These are phyloP conservation scores for Aspergillus biplanus DNA, from an alignment of 495 filamentous ascomycete genomes.

Conservation along the genomic window DNA sequence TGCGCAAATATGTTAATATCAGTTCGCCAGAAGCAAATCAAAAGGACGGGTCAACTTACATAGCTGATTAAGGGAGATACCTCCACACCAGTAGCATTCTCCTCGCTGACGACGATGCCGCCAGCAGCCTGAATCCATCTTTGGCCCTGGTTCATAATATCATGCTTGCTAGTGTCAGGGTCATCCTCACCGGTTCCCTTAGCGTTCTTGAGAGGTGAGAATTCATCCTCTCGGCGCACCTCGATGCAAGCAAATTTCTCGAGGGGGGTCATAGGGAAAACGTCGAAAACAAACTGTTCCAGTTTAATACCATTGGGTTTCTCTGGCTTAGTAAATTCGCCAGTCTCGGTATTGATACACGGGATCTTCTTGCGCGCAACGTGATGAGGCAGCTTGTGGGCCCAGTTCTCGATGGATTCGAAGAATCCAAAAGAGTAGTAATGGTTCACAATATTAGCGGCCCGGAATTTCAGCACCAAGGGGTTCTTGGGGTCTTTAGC, in stretches of 20 bases:
- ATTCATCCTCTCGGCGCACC: conserved; percentile 96
- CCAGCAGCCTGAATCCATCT: conserved; percentile 83
- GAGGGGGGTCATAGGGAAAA: conserved; percentile 87
- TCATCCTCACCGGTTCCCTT: conserved; percentile 89
- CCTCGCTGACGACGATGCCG: conserved; percentile 73
- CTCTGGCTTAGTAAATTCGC: conserved; percentile 80
- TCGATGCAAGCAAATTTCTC: conserved; percentile 93
- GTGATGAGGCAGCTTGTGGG: conserved; percentile 87
- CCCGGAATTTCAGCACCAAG: conserved; percentile 88
- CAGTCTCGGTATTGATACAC: conserved; percentile 72
- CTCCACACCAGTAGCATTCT: conserved; percentile 73
- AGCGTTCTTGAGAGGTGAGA: conserved; percentile 97
- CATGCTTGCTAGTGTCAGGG: conserved; percentile 84
- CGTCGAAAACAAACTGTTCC: conserved; percentile 99
- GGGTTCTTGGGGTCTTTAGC: conserved; percentile 84
- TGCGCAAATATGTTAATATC: conserved; percentile 42
- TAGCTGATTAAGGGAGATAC: conserved; percentile 95
- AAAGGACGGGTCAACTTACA: conserved; percentile 60
- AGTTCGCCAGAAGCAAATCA: conserved; percentile 31
- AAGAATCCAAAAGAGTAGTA: conserved; percentile 97
- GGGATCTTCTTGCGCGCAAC: conserved; percentile 99
- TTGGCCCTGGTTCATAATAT: conserved; percentile 87
- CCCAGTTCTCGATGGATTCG: conserved; percentile 84
- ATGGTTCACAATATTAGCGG: conserved; percentile 99
- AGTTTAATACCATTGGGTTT: conserved; percentile 98